phyloP scores from a whole-genome alignment of 2,329 filamentous ascomycete genomes.

The Shiraia bambusicola region DNA sequence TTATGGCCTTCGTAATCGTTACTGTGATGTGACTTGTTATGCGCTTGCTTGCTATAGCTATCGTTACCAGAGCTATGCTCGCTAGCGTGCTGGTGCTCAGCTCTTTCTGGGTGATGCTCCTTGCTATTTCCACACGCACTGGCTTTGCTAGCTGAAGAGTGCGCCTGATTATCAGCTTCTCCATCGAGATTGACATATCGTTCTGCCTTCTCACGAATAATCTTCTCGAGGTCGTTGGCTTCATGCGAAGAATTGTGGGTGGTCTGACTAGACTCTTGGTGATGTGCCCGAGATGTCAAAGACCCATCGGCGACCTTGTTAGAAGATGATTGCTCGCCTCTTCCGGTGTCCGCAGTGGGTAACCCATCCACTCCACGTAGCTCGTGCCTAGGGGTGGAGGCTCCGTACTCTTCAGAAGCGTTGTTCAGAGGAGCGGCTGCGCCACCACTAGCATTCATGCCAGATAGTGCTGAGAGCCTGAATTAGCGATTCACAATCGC shows the following conservation, averaged over 20 bases:
- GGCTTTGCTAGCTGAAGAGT: constrained; percentile 9
- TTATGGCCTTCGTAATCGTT: background rate
- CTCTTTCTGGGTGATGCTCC: too few species aligned
- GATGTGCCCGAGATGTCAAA: background rate
- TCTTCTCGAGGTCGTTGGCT: constrained; percentile 1
- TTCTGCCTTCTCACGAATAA: constrained; percentile 6
- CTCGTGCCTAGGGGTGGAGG: constrained; percentile 9
- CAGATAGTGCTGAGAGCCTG: constrained; percentile 10
- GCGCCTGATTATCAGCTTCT: constrained; percentile 10
- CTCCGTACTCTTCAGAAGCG: constrained; percentile 8
- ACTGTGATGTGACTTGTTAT: background rate
- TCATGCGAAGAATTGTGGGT: background rate
- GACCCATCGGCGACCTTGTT: background rate
- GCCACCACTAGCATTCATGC: constrained; percentile 9
- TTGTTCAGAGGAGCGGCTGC: constrained; percentile 7
- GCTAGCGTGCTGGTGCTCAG: background rate
- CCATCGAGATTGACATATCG: constrained; percentile 11
- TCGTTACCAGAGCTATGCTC: background rate
- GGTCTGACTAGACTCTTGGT: constrained; percentile 1
- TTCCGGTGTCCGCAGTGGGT: background rate
- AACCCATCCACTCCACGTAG: background rate
- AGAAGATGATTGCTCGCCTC: background rate
- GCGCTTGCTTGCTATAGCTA: background rate
- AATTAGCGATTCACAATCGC: background rate
- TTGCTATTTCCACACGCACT: background rate